Base-by-base conservation (phyloP, 495 filamentous ascomycete species). In the Viridothelium virens region DNA sequence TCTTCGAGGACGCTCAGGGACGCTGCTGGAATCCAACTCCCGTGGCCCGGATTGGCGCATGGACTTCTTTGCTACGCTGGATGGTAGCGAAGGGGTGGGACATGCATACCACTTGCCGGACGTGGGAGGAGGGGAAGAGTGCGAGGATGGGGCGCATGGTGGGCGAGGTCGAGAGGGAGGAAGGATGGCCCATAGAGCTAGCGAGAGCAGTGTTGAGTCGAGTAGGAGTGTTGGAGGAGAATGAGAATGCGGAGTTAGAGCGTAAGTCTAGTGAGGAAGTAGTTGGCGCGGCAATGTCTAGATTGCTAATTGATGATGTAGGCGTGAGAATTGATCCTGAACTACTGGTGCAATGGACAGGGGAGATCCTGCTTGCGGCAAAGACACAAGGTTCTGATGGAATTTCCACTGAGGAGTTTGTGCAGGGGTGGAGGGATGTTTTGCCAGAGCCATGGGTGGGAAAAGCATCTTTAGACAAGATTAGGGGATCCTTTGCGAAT, bases 361-460 rank as follows among this genome's bases (percentile, higher is more conserved):
- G 86, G 3, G 77, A 75, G 66, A 80, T 76, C 2, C 76, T 83
- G 67, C 77, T 87, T 4, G 80, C 83, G 67, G 77, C 78, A 37
- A 77, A 74, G 56, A 46, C 69, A 11, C 61, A 70, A 31, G 74
- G 74, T 61, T 72, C 77, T 12, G 72, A 78, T 50, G 73, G 75
- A n/a, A 73, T 80, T n/a, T 48, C 56, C 33, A 64, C 53, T 1
- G 77, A 72, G 37, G 76, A 81, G 2, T 85, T 84, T 63, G 48
- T 87, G 9, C 72, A 75, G 47, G 71, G 73, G 2, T 88, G 86
- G 86, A 82, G 77, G 69, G 83, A 87, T 63, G 74, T 71, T 31
- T 72, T 88, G 61, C 86, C 84, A 33, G 86, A 87, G 65, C 64
- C 74, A 37, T 88, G 85, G 86, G 81, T 81, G 47, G 69, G 72